A percentile compares a stretch with the other conserved stretches of the same genome.
These are phyloP conservation scores for Pyrenochaeta sp. DNA, from an alignment of 2,329 filamentous ascomycete genomes.

Conservation along the genomic window DNA sequence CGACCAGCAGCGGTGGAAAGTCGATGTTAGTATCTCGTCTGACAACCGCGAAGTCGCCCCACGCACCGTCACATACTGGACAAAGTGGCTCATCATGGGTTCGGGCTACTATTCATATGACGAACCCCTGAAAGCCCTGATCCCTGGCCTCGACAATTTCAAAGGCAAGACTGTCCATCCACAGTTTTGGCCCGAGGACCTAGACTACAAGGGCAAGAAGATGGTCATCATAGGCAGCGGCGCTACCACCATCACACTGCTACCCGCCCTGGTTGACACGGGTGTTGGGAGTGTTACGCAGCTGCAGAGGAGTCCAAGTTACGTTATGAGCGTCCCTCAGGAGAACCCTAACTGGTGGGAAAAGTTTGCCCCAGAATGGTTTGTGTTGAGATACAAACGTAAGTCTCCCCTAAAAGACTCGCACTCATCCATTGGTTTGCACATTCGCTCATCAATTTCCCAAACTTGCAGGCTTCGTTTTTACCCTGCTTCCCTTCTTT, in stretches of 20 bases:
- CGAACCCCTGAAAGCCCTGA: constrained; percentile 64
- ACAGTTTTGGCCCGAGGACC: constrained; percentile 76
- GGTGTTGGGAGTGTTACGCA: constrained; percentile 73
- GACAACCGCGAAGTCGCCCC: constrained; percentile 36
- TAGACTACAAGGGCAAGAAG: constrained; percentile 71
- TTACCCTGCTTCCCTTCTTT: constrained; percentile 57
- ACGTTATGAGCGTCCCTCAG: constrained; percentile 63
- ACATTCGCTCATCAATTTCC: background rate
- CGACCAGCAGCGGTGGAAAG: constrained; percentile 56
- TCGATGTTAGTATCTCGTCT: constrained; percentile 42
- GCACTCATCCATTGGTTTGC: background rate
- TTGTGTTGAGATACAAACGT: constrained; percentile 59
- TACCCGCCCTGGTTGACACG: constrained; percentile 72
- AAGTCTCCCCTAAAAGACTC: background rate
- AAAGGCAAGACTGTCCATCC: constrained; percentile 70
- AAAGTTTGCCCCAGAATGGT: constrained; percentile 55
- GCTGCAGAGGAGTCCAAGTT: constrained; percentile 77
- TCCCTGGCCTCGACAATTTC: constrained; percentile 74
- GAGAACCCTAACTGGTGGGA: constrained; percentile 45
- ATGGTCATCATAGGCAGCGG: constrained; percentile 79
- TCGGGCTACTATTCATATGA: constrained; percentile 80
- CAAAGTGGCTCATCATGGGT: constrained; percentile 64
- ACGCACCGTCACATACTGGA: constrained; percentile 44
- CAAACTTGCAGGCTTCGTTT: constrained; percentile 51
- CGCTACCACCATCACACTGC: constrained; percentile 78